Base-by-base conservation (phyloP, 192 early-diverging fungal species). In the Geranomyces variabilis region DNA sequence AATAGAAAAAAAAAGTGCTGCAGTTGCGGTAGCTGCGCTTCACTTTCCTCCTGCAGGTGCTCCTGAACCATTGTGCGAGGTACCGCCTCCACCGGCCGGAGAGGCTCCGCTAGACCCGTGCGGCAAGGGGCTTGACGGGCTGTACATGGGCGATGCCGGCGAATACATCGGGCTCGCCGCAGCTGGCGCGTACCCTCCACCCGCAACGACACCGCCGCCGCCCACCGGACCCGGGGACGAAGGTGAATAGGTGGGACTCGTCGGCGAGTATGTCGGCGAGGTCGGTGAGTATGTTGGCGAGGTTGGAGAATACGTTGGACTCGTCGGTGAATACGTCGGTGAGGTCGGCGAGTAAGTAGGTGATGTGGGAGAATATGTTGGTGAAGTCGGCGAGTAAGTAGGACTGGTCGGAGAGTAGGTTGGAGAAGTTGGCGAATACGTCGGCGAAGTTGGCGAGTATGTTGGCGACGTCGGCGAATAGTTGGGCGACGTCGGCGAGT, bases 241-340 rank as follows among this genome's bases (percentile, higher is more conserved):
- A 58, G 86, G 83, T 17, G 84, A 85, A 78, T 94, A 96, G 33
- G 82, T 80, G 12, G 93, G 91, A n/a, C 81, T 83, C 17, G 93
- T 92, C 0, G 93, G 91, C 0, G 69, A 75, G 51, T 75, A 96
- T 55, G 77, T 83, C 15, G 93, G 90, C 28, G 80, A 82, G 10
- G 93, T 93, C 0, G 93, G 94, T 22, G 84, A 90, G 77, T 96
- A 95, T 0, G 79, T 83, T 0, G 92, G 92, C 33, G 81, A 84
- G 24, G 90, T 93, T 1, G 93, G 92, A 49, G 87, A 85, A 75
- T 92, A 92, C 8, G 70, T 73, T 14, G 93, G 93, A 13, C 76
- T 81, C 1, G 91, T 91, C 8, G 92, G 93, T 12, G 83, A 85
- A 73, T 93, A 93, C 10, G 65, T 77, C 7, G 91, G 90, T 0